Base-by-base conservation (phyloP, 2,329 filamentous ascomycete genomes). In the Fusarium odoratissimum region DNA sequence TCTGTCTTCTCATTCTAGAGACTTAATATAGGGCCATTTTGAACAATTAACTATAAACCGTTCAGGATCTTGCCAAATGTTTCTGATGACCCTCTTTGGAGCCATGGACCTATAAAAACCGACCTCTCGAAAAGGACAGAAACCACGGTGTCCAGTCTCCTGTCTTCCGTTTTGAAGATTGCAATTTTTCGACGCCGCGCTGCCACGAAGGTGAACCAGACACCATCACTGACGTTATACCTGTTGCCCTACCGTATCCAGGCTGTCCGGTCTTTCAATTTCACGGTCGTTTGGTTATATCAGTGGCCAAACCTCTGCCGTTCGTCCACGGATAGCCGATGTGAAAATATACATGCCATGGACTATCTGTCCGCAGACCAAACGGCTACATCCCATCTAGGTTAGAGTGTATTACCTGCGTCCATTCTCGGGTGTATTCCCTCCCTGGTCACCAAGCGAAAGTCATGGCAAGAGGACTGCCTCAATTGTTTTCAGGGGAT, bases 31-130 rank as follows among this genome's bases (percentile, higher is more conserved):
- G 35, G 35, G 16, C 23, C 46, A 31, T 64, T 59, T 41, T 13
- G 25, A 46, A 70, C 59, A 17, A 21, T 14, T 16, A n/a, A 61
- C 66, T 64, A 56, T 64, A 71, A 71, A 71, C 71, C 59, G 61
- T 60, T 67, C 65, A 46, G 37, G 59, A 70, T 67, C 67, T 57
- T 76, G 64, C 62, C 23, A 61, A 60, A 69, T 30, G 55, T 63
- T 71, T 60, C 30, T 65, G 60, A 65, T 60, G 75, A 77, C 77
- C 72, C 57, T 60, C 42, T 45, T 54, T 64, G 44, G 57, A 65
- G 63, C 60, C 73, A 74, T 77, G 76, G 73, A 49, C 75, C 75
- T 77, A 77, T 77, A 51, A 68, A 63, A 63, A 46, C 63, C 58
- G 41, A 37, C 59, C 45, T 67, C 58, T 51, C 31, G 30, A 30